Base-by-base conservation (phyloP, 2,329 filamentous ascomycete species). In the Clonostachys rhizophaga region DNA sequence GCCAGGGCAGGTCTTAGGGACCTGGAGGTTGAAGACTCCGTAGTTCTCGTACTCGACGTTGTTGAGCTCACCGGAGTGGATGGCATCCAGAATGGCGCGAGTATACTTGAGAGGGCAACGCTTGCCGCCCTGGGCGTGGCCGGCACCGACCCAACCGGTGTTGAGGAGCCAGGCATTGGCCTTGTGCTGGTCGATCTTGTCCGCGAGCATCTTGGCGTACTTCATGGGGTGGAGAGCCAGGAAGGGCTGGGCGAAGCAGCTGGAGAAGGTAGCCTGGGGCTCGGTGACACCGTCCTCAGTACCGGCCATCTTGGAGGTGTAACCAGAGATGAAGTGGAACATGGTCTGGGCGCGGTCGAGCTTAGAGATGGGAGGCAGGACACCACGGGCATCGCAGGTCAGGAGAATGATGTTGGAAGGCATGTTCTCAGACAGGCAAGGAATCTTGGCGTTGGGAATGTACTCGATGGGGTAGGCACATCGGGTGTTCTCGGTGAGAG, bases 251-350 rank as follows among this genome's bases (percentile, higher is more conserved):
- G 94, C 94, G 74, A 99, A 99, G 84, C 94, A 99, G 46, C 91
- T 95, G 24, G 91, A 97, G 84, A 99, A 99, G 62, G 94, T 99
- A 20, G 94, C 94, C 74, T 97, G 90, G 55, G 94, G 94, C 75
- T 99, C 94, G 10, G 89, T 95, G 55, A 99, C 84, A 63, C 94
- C 94, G 56, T 96, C 90, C 76, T 99, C 94, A 34, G 94, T 99
- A 63, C 94, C 94, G 55, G 94, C 94, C 94, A 99, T 99, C 86
- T 99, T 99, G 66, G 92, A 97, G 54, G 94, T 99, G 81, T 99
- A 99, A 60, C 94, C 94, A 16, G 89, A 95, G 74, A 99, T 99
- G 84, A 99, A 99, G 81, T 99, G 94, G 86, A 97, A 99, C 92
- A 99, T 97, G 70, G 91, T 96, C 77, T 97, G 94, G 62, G 89